Base-by-base conservation (phyloP, 306 rosid species). In the Pachyrhizus erosus region DNA sequence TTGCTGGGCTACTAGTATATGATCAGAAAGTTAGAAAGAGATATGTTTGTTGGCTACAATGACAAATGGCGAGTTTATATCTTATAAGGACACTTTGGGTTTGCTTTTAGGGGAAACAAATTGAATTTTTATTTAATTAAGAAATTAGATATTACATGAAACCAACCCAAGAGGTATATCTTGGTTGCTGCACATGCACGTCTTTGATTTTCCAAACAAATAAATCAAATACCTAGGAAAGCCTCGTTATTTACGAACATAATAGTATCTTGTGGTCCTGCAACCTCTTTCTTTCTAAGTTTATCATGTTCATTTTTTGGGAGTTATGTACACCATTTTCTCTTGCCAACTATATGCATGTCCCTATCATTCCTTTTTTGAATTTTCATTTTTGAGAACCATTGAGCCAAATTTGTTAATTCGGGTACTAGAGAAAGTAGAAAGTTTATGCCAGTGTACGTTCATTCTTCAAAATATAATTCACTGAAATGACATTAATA, bases 231-330 rank as follows among this genome's bases (percentile, higher is more conserved):
- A 31, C 37, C 39, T 9, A 27, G 4, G 31, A 60, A 57, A 42
- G 62, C 29, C 51, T 31, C 65, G 24, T 57, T 23, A 62, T 11
- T 43, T 18, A 29, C 31, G n/a, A 4, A 64, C 34, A 14, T 57
- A 14, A 5, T 27, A 26, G 26, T 76, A 48, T 34, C 76, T 9
- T 34, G 83, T 68, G 76, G 55, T 37, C 76, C 83, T 67, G 20
- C 76, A 23, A 39, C 55, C 18, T 79, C 43, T 34, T 79, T 67
- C 54, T 78, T 79, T 67, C 54, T 78, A 51, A 11, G 8, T 52
- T 51, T 14, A 52, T 15, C 39, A 51, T 79, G 58, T 1, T 68
- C 69, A 34, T 23, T 68, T 75, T 34, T 15, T 13, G 1, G 15
- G 33, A 37, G 8, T 1, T 12, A 12, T 33, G n/a, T n/a, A 9